Base-by-base conservation (phyloP, 345 rosid species). In the Schrenkiella parvula region DNA sequence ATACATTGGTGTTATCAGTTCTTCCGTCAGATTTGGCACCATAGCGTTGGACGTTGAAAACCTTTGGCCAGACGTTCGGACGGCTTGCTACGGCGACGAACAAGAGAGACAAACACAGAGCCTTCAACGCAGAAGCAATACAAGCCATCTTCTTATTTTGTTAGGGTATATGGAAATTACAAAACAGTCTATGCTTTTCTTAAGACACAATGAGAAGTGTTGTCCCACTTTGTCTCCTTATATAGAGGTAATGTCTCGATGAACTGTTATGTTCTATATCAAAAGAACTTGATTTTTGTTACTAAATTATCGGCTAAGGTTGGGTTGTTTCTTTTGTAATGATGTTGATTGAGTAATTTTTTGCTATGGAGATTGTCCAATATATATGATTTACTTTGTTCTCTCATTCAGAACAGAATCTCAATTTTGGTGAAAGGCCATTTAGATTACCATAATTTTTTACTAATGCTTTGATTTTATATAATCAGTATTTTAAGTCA, bases 1-100 rank as follows among this genome's bases (percentile, higher is more conserved):
- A 11, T 72, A 64, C 76, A 22, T 71, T 62, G 15, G 69, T 10
- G 4, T 71, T 71, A 71, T 71, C 69, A 39, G 76, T 71, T 71
- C 38, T 62, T 21, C 76, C 69, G 3, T 62, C 54, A 1, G 62
- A 4, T 51, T 51, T 71, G 5, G 63, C 68, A 29, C 69, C 76
- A 52, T 50, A 37, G 5, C 76, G 68, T 21, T 14, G 62, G 26
- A 71, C 76, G 13, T 71, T 71, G 22, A 71, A 71, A 52, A 29
- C n/a, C 2, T 71, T 71, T 19, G 54, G 35, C 10, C 8, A 19
- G 8, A 2, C 8, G 17, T 54, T 51, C 0, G 62, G 35, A 38
- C 41, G 76, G 23, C 64, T 32, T 32, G 56, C 48, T 3, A 0
- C 22, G 1, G 64, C n/a, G n/a, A n/a, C 0, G 64, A 72, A 63